Evolutionary conservation across 83 land plant species (phyloP).

Genomic region (Diphasiastrum complanatum): DNA sequence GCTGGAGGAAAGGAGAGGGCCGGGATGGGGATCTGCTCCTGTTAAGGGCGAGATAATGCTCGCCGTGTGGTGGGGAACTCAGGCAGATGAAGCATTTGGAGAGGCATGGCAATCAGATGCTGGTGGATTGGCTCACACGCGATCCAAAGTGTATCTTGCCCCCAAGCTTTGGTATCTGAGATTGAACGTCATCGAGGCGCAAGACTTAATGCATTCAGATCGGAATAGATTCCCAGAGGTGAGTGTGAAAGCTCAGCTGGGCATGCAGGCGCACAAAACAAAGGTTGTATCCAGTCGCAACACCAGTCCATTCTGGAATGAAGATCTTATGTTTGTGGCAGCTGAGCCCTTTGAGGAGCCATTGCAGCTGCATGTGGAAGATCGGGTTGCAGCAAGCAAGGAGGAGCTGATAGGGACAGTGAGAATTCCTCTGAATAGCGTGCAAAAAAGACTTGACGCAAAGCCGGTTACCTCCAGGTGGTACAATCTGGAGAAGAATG

Average conservation of each 20-base stretch:
- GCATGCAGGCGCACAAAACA: conserved; percentile 29
- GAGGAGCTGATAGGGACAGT: conserved; percentile 18
- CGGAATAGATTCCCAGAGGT: conserved; percentile 37
- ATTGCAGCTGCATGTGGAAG: conserved; percentile 61
- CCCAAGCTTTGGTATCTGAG: conserved; percentile 17
- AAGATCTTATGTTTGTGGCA: conserved; percentile 84
- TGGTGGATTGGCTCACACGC: conserved; percentile 14
- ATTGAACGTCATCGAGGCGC: conserved; percentile 11
- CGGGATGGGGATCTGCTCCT: no score
- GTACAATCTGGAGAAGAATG: conserved; percentile 56
- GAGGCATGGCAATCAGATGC: conserved; percentile 2
- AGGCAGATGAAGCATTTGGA: no score
- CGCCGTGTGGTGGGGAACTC: no score
- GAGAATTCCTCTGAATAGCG: conserved; percentile 10
- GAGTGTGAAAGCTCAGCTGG: conserved; percentile 19
- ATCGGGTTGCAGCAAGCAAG: conserved; percentile 45
- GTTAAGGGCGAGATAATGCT: no score
- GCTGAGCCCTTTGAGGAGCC: conserved; percentile 82
- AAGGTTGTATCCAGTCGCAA: conserved; percentile 10
- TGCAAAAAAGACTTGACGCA: conserved; percentile 24
- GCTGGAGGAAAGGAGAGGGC: not conserved
- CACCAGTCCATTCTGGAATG: conserved; percentile 60
- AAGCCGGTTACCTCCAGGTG: conserved; percentile 47
- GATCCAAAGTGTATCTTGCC: conserved; percentile 9
- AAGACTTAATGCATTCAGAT: not conserved